Base-by-base conservation (phyloP, 331 rosid species). In the Pyracantha coccinea region DNA sequence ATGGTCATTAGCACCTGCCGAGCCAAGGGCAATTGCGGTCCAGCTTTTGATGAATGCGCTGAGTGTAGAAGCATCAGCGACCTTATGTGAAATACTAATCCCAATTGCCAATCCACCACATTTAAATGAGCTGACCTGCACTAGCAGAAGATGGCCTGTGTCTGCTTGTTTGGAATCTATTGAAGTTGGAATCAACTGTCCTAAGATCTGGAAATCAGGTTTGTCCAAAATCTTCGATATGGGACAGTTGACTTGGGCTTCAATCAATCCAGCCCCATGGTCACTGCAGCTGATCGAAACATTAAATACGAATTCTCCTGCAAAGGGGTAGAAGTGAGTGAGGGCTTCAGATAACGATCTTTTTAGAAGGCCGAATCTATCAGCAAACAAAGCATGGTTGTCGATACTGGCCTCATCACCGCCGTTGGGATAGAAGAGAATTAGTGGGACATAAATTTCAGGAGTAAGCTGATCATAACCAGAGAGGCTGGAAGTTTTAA, bases 61-160 rank as follows among this genome's bases (percentile, higher is more conserved):
- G 41, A 72, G 14, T 6, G 76, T 72, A 10, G 7, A 35, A 10
- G 57, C 76, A 38, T 72, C 67, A 20, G 38, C 68, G 4, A 72
- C 38, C 76, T 72, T 72, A 38, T 72, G 76, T 35, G 57, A 59
- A 6, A 41, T 72, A 35, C 47, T 59, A 25, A 72, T 38, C 15
- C 76, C 76, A 5, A 72, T 38, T 38, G 41, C 76, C 13, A 72
- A 14, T 17, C 68, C 68, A 72, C 76, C 76, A 38, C 76, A 72
- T 38, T 72, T 19, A 24, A 72, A 72, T 35, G 41, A 72, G 58
- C 19, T 72, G 41, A 25, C 76, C n/a, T 72, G 27, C 4, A 72
- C 57, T 1, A 72, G 68, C 11, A 72, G 68, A 58, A 72, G 68
- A 64, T 25, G 28, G 27, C 68, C 41, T 9, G 76, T 20, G 0